A percentile compares a stretch with the other conserved stretches of the same genome.
Evolutionary conservation across 202 grass and related monocot genomes (phyloP).

Genomic region (Brachypodium distachyon): DNA sequence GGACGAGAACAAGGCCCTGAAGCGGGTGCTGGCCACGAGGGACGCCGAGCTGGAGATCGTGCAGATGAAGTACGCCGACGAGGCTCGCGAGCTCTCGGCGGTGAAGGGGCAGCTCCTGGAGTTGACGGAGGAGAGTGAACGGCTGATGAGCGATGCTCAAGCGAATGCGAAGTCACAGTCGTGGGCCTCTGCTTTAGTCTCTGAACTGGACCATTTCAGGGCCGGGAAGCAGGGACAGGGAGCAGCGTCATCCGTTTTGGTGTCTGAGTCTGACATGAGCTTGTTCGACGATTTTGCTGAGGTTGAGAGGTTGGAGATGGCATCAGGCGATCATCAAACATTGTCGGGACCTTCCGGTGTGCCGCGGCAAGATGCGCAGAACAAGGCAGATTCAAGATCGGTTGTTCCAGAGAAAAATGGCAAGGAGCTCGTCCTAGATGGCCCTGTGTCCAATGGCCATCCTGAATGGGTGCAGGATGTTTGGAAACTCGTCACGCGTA

Average conservation of each 20-base stretch:
- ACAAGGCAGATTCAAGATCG: not conserved
- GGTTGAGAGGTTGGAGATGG: conserved; percentile 33
- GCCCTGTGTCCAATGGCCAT: conserved; percentile 8
- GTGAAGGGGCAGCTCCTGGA: conserved; percentile 34
- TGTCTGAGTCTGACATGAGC: conserved; percentile 33
- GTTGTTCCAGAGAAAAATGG: not conserved
- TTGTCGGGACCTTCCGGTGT: not conserved
- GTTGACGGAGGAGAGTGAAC: conserved; percentile 28
- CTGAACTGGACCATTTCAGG: conserved; percentile 62
- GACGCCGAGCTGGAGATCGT: conserved; percentile 56
- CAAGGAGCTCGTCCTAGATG: not conserved
- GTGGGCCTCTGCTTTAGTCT: conserved; percentile 63
- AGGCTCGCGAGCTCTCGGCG: conserved; percentile 34
- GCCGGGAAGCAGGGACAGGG: conserved; percentile 23
- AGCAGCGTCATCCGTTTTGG: conserved; percentile 1
- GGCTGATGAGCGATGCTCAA: conserved; percentile 30
- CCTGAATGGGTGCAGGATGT: conserved; percentile 47
- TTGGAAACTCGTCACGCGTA: conserved; percentile 34
- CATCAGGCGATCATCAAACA: not conserved
- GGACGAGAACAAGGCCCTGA: conserved; percentile 80
- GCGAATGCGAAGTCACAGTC: conserved; percentile 37
- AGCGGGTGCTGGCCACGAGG: conserved; percentile 57
- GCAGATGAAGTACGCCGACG: conserved; percentile 45
- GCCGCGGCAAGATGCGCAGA: not conserved
- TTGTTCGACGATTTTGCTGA: conserved; percentile 37